Percentiles rank a stretch among this genome's conserved stretches.
These are phyloP conservation scores for Rosa chinensis DNA, from an alignment of 306 rosid species.

Conservation along the genomic window DNA sequence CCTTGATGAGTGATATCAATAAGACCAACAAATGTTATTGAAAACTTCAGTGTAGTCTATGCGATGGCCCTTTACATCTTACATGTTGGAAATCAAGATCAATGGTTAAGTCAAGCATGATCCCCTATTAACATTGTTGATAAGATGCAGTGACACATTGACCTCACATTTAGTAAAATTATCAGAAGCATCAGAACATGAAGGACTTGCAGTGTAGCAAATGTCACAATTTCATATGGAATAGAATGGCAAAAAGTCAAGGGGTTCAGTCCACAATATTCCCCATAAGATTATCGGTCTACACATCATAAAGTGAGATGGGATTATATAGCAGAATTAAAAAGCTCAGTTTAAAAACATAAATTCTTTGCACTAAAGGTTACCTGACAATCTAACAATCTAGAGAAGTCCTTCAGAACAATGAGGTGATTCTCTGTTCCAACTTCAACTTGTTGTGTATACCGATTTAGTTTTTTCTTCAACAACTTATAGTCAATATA, in stretches of 20 bases:
- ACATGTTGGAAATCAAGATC: neutral
- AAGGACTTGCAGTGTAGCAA: neutral
- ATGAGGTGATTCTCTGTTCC: constrained; percentile 55
- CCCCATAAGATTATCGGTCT: neutral
- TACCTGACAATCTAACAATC: constrained; percentile 70
- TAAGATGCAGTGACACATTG: neutral
- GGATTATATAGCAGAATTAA: neutral
- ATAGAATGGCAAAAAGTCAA: neutral
- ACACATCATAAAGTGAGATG: neutral
- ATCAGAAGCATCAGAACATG: neutral
- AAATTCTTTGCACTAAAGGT: neutral
- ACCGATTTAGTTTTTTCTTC: constrained; percentile 80
- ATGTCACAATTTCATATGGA: neutral
- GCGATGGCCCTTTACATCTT: neutral
- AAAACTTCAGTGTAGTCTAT: neutral
- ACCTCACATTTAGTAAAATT: neutral
- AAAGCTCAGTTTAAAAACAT: neutral
- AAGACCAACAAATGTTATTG: neutral
- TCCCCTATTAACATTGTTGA: neutral
- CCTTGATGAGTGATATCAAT: neutral
- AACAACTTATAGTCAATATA: constrained; percentile 75
- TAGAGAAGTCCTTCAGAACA: constrained; percentile 75
- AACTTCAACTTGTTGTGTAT: constrained; percentile 54
- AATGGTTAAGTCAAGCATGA: neutral
- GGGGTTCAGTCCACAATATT: neutral